Evolutionary conservation across 2,329 filamentous ascomycete species (phyloP).

Genomic region (Microdochium nivale): DNA sequence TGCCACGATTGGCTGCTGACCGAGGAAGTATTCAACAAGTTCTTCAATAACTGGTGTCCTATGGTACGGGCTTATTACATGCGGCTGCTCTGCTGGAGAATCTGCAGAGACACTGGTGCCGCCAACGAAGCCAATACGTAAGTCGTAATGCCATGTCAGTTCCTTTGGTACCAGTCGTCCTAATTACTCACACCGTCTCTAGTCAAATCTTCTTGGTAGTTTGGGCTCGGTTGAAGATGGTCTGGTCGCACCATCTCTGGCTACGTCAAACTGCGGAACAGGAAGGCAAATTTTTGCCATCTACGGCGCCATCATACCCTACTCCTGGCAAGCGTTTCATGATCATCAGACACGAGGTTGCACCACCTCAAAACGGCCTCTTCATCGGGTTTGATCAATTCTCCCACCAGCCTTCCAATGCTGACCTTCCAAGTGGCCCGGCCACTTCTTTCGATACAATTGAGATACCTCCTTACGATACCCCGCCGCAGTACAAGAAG

Average conservation of each 20-base stretch:
- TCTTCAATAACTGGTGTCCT: conserved; percentile 91
- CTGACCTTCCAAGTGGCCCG: conserved; percentile 11
- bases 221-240: conserved; percentile 57
- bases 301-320: conserved; percentile 74
- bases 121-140: conserved; percentile 58
- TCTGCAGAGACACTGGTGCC: conserved; percentile 67
- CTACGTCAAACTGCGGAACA: conserved; percentile 59
- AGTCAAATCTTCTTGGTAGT: conserved; percentile 64
- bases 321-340: conserved; percentile 79
- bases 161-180: background rate
- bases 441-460: conserved; percentile 14
- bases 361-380: conserved; percentile 35
- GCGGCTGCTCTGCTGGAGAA: conserved; percentile 80
- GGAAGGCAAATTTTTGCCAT: conserved; percentile 48
- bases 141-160: conserved; percentile 25
- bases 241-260: conserved; percentile 75
- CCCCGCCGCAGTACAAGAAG: conserved; percentile 34
- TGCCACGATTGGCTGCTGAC: conserved; percentile 70
- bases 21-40: conserved; percentile 65
- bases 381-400: conserved; percentile 42
- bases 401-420: conserved; percentile 14
- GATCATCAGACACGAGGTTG: conserved; percentile 73
- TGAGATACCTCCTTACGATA: conserved; percentile 9
- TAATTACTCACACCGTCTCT: conserved; percentile 12
- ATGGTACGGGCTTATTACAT: conserved; percentile 94